A percentile compares a stretch with the other conserved stretches of the same genome.
These are phyloP conservation scores for Vitis hybrid DNA, from an alignment of 177 flowering plant genomes.

Conservation along the genomic window DNA sequence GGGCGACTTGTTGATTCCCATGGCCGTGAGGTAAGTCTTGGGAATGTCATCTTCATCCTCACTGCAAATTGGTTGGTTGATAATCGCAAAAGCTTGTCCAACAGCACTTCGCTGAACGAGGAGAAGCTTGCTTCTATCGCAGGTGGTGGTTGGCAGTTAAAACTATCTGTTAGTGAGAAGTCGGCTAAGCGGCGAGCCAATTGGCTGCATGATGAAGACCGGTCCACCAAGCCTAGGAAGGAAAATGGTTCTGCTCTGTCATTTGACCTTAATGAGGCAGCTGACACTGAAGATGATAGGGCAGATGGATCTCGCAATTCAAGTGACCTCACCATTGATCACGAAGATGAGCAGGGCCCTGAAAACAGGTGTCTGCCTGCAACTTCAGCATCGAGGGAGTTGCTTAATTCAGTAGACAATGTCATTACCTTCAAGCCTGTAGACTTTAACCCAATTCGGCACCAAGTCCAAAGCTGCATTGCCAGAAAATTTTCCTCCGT, in stretches of 20 bases:
- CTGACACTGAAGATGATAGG: conserved; percentile 48
- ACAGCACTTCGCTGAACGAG: conserved; percentile 30
- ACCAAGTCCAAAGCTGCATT: conserved; percentile 40
- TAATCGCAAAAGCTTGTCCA: conserved; percentile 19
- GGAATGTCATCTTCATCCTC: conserved; percentile 82
- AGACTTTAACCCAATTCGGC: conserved; percentile 44
- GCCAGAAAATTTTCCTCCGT: conserved; percentile 38
- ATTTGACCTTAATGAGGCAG: conserved; percentile 73
- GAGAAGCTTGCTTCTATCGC: conserved; percentile 46
- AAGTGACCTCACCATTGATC: conserved; percentile 78
- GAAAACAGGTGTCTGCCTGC: conserved; percentile 17
- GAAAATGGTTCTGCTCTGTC: conserved; percentile 41
- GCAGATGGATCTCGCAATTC: conserved; percentile 70
- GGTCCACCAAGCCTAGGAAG: conserved; percentile 47
- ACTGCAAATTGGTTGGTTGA: conserved; percentile 65
- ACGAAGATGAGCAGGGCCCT: conserved; percentile 51
- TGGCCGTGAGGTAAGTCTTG: conserved; percentile 85
- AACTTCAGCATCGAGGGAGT: conserved; percentile 34
- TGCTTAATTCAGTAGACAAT: conserved; percentile 53
- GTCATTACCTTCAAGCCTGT: conserved; percentile 69
- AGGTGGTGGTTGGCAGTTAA: conserved; percentile 57
- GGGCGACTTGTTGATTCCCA: conserved; percentile 84
- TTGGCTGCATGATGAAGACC: conserved; percentile 51
- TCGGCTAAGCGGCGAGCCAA: conserved; percentile 56
- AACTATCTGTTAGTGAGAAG: conserved; percentile 39